These are phyloP conservation scores for Colletotrichum godetiae DNA, from an alignment of 2,329 filamentous ascomycete genomes.

Conservation along the genomic window DNA sequence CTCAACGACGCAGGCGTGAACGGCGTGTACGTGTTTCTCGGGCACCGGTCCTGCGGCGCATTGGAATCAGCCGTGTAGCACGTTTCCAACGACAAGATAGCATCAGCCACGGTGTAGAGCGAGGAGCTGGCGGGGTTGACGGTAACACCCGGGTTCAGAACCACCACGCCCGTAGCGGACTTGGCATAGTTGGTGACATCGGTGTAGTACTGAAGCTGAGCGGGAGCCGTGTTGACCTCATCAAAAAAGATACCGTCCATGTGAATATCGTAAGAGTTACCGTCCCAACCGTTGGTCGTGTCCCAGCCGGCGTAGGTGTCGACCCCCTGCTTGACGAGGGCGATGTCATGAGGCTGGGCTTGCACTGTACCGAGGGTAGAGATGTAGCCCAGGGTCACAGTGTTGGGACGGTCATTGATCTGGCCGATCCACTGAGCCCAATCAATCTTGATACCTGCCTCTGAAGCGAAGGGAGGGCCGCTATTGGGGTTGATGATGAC, in stretches of 20 bases:
- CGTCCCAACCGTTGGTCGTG: background rate
- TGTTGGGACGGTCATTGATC: constrained; percentile 7
- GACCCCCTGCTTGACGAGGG: background rate
- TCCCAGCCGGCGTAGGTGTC: constrained; percentile 7
- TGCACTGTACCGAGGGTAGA: constrained; percentile 14
- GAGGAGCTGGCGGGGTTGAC: background rate
- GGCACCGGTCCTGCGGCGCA: constrained; percentile 9
- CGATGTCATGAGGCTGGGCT: background rate
- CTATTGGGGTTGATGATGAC: constrained; percentile 12
- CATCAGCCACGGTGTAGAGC: constrained; percentile 1
- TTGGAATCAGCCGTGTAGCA: constrained; percentile 9
- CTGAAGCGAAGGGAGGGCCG: constrained; percentile 4
- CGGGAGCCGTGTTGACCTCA: constrained; percentile 6
- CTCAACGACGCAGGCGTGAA: constrained; percentile 2
- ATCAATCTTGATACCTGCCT: constrained; percentile 14
- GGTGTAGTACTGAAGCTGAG: constrained; percentile 8
- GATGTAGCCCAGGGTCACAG: constrained; percentile 13
- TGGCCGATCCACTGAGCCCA: constrained; percentile 21
- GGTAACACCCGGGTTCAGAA: constrained; percentile 4
- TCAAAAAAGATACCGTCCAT: constrained; percentile 16
- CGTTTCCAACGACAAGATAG: background rate
- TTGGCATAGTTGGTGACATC: constrained; percentile 2
- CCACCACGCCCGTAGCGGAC: background rate
- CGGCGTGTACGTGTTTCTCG: constrained; percentile 2
- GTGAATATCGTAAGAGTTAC: background rate